phyloP scores from a whole-genome alignment of 1,284 basidiomycete genomes.

The Sporisorium sorghi region DNA sequence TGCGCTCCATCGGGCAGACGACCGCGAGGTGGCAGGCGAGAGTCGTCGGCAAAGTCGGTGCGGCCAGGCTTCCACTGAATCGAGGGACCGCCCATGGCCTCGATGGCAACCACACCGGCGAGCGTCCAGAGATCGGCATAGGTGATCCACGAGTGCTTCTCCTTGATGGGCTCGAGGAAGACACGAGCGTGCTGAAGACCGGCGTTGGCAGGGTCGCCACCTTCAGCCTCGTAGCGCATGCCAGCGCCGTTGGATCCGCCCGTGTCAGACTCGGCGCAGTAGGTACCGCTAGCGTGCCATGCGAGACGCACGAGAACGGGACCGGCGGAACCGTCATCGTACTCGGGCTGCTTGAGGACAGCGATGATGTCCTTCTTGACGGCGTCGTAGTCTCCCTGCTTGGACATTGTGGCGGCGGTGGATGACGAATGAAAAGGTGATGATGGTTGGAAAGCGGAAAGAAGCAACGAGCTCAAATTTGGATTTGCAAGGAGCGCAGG shows the following conservation, averaged over 20 bases:
- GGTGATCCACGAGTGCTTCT: conserved; percentile 73
- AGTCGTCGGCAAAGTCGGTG: conserved; percentile 71
- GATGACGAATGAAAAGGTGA: too few relatives aligned
- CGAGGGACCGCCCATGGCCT: conserved; percentile 72
- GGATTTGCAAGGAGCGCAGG: not conserved
- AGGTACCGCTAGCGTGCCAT: conserved; percentile 67
- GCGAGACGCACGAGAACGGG: conserved; percentile 67
- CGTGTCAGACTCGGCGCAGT: conserved; percentile 70
- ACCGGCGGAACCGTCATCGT: conserved; percentile 67
- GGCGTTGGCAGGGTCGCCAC: conserved; percentile 66
- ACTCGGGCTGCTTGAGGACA: conserved; percentile 67
- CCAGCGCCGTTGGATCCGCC: conserved; percentile 73
- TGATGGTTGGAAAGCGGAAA: conserved; percentile 10
- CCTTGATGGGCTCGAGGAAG: conserved; percentile 72
- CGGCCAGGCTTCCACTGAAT: conserved; percentile 71
- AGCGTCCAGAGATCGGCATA: conserved; percentile 71
- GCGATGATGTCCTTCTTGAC: conserved; percentile 64
- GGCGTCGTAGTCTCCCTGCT: conserved; percentile 60
- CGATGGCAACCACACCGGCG: conserved; percentile 72
- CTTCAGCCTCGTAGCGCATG: conserved; percentile 71
- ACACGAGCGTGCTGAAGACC: conserved; percentile 73
- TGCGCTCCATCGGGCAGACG: conserved; percentile 72
- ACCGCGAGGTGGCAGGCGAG: conserved; percentile 69
- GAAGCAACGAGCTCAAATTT: conserved; percentile 4
- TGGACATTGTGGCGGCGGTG: conserved; percentile 52